Conservation (phyloP, 179 eudicot genomes). For the Beta corolliflora region DNA sequence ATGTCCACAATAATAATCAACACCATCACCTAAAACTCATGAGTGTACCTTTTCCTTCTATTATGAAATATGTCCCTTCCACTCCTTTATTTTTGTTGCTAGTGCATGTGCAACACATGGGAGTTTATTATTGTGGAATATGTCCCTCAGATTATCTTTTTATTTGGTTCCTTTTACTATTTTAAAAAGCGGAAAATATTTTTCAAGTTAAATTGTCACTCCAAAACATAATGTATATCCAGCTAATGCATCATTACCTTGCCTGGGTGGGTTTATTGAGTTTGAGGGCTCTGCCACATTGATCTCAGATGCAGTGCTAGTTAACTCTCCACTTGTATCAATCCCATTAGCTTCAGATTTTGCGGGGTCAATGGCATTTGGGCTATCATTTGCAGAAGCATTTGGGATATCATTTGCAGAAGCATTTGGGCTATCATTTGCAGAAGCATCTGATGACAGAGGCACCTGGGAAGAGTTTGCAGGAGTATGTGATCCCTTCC, state of each 20-base stretch:
- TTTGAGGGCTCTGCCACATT: constrained; percentile 38
- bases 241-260: constrained; percentile 42
- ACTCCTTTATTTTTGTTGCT: not conserved
- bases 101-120: not conserved
- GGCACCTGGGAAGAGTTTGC: constrained; percentile 39
- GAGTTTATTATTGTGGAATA: no score
- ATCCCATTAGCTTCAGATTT: constrained; percentile 39
- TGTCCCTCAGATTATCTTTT: not conserved
- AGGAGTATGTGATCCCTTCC: constrained; percentile 53
- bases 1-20: not conserved
- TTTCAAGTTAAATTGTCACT: no score
- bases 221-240: not conserved
- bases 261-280: constrained; percentile 43
- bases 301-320: constrained; percentile 28
- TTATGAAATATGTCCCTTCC: not conserved
- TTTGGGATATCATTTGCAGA: constrained; percentile 42
- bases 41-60: not conserved
- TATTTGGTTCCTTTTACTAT: not conserved
- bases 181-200: not conserved
- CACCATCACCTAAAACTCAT: not conserved
- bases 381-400: constrained; percentile 30
- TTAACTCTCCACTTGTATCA: constrained; percentile 29
- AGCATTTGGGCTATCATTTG: constrained; percentile 18
- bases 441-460: constrained; percentile 33
- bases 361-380: constrained; percentile 20